Evolutionary conservation across 2,329 filamentous ascomycete species (phyloP).

Genomic region (Tricladium varicosporioides): DNA sequence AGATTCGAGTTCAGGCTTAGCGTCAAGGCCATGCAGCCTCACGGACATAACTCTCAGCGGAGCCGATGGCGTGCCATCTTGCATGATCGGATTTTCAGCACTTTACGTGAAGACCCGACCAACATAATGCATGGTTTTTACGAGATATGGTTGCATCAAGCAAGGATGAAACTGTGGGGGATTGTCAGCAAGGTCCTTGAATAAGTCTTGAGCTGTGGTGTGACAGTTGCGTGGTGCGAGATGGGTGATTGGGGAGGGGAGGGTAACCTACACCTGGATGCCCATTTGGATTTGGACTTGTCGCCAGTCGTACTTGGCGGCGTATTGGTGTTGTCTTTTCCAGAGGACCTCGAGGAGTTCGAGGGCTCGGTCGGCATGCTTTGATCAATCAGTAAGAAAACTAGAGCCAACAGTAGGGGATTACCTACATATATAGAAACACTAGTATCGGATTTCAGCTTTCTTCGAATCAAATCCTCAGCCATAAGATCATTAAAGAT

Average conservation of each 20-base stretch:
- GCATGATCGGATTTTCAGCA: no score
- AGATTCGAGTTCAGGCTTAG: no score
- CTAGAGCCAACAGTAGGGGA: background rate
- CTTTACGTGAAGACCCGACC: no score
- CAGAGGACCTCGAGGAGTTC: constrained; percentile 32
- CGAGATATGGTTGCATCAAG: constrained; percentile 10
- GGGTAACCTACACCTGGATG: constrained; percentile 27
- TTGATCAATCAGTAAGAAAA: background rate
- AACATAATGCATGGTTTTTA: no score
- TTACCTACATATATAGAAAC: constrained; percentile 31
- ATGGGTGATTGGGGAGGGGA: no score
- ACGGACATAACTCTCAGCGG: no score
- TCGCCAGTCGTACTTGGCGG: constrained; percentile 32
- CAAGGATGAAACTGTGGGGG: constrained; percentile 22
- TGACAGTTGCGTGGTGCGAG: background rate
- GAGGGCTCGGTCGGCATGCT: constrained; percentile 32
- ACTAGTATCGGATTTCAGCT: constrained; percentile 28
- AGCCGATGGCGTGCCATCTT: no score
- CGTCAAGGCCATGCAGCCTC: no score
- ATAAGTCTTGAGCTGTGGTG: no score
- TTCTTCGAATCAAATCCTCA: constrained; percentile 29
- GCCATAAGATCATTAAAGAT: constrained; percentile 28
- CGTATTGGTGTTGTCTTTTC: constrained; percentile 32
- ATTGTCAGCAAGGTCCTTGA: constrained; percentile 1
- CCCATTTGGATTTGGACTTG: constrained; percentile 32